Evolutionary conservation across 2,329 filamentous ascomycete genomes (phyloP), one percentile per base, ranked within the genome.

Genomic region (Pseudonectria buxi): DNA sequence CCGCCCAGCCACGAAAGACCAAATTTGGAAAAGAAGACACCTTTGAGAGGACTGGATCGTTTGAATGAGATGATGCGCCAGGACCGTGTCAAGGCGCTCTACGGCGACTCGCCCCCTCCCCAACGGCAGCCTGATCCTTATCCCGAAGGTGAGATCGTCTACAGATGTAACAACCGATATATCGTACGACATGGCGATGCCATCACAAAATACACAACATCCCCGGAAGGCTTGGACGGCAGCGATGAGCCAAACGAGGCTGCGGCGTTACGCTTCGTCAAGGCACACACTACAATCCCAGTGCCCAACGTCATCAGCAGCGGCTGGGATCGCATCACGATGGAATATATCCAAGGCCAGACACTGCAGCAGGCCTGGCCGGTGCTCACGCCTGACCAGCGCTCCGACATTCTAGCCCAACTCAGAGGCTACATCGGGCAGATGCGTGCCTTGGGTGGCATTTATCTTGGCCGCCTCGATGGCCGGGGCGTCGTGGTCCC

Each of bases 331-430:
- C 52, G 51, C 25, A 39, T 56, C 7, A 51, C 48, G 4, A 46
- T 52, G 54, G 38, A 49, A 28, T 48, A 47, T 12, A 27, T 57
- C 1, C 39, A 50, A 12, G 53, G 54, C 2, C 43, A 54, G n/a
- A 50, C 50, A 13, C 36, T 53, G 18, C 24, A 45, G 26, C 29
- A 51, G 28, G 50, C 43, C 0, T 56, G 54, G 53, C 41, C 44
- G 1, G 24, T 18, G 0, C 42, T 53, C 0, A 39, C 41, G 14
- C 11, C 33, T 7, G 36, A 39, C 1, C 33, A 56, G 31, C 47
- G 46, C 3, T 30, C 39, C 1, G 27, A n/a, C 10, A 39, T 54
- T 13, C 6, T 54, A 31, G 28, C 7, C 7, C 26, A 53, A 26
- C 47, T 54, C 2, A 39, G 41, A 6, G 49, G n/a, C 11, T 52